Evolutionary conservation across 495 filamentous ascomycete species (phyloP).

Genomic region (Chaetomidium leptoderma): DNA sequence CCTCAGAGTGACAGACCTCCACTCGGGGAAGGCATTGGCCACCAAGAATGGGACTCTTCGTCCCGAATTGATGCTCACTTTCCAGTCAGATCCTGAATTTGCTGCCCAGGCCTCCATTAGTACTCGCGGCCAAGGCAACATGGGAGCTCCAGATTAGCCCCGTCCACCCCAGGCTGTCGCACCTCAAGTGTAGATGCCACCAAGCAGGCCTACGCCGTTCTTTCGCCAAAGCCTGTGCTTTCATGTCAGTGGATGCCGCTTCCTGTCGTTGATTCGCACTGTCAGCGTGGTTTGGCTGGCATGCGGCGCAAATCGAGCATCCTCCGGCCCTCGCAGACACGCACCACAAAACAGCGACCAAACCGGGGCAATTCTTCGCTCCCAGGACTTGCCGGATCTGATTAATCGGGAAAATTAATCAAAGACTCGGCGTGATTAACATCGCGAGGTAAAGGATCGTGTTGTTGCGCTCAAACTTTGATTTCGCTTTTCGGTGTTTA

Average conservation of each 20-base stretch:
- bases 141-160: too few relatives aligned
- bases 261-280: not conserved
- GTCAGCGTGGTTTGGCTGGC: not conserved
- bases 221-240: not conserved
- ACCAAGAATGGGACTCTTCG: too few relatives aligned
- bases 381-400: not conserved
- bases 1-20: too few relatives aligned
- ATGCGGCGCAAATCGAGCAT: not conserved
- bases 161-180: too few relatives aligned
- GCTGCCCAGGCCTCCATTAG: too few relatives aligned
- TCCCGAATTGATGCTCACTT: too few relatives aligned
- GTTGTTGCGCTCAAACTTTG: not conserved
- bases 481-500: not conserved
- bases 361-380: not conserved
- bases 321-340: not conserved
- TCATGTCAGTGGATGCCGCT: not conserved
- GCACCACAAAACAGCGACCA: not conserved
- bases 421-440: not conserved
- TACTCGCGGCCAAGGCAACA: too few relatives aligned
- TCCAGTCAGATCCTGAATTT: too few relatives aligned
- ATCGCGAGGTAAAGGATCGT: not conserved
- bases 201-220: not conserved
- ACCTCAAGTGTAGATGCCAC: too few relatives aligned
- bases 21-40: too few relatives aligned
- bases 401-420: not conserved